These are phyloP conservation scores for Entomortierella beljakovae DNA, from an alignment of 192 early-diverging fungal genomes.

Conservation along the genomic window DNA sequence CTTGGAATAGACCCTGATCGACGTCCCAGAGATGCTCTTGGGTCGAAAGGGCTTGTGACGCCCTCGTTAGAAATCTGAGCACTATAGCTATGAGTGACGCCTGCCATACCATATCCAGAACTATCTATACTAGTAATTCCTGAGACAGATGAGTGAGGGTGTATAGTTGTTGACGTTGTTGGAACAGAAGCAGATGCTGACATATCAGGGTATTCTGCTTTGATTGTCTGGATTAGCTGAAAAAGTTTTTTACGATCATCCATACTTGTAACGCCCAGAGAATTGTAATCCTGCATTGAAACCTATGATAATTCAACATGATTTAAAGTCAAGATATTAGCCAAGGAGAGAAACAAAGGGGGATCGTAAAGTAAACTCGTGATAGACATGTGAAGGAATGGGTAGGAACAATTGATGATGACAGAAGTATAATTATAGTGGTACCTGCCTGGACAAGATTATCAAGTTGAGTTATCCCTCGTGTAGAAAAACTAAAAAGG, in stretches of 20 bases:
- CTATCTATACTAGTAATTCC: slow-evolving; percentile 6
- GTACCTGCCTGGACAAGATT: slow-evolving; percentile 65
- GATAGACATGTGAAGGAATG: slow-evolving; percentile 2
- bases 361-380: not conserved
- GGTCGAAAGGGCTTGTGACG: slow-evolving; percentile 14
- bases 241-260: slow-evolving; percentile 69
- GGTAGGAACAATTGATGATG: not conserved
- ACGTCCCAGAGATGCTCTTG: slow-evolving; percentile 35
- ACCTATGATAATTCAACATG: slow-evolving; percentile 64
- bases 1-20: slow-evolving; percentile 31
- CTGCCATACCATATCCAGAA: slow-evolving; percentile 19
- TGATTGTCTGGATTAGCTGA: slow-evolving; percentile 57
- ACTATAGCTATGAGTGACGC: slow-evolving; percentile 28
- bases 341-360: not conserved
- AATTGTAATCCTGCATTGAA: slow-evolving; percentile 81
- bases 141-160: not conserved
- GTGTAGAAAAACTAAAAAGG: slow-evolving; percentile 63
- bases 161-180: slow-evolving; percentile 2
- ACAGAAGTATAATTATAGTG: not conserved
- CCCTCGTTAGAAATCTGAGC: slow-evolving; percentile 13
- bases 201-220: slow-evolving; percentile 40
- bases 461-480: slow-evolving; percentile 70
- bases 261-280: slow-evolving; percentile 67
- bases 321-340: not conserved
- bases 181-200: slow-evolving; percentile 17